Evolutionary conservation across 306 rosid genomes (phyloP).

Genomic region (Cercis canadensis): DNA sequence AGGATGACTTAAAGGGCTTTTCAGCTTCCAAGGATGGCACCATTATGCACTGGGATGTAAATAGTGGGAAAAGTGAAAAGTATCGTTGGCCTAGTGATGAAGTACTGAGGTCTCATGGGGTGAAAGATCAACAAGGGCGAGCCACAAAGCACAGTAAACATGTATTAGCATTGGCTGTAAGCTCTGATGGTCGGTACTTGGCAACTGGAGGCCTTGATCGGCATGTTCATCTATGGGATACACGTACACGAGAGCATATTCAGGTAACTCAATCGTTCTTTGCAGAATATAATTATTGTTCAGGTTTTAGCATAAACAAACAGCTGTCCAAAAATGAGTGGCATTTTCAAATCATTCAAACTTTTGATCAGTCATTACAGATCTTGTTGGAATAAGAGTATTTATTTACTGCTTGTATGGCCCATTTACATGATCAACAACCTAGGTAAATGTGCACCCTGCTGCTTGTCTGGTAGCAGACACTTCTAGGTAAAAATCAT

Average conservation of each 20-base stretch:
- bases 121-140: conserved; percentile 78
- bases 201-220: conserved; percentile 92
- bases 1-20: conserved; percentile 84
- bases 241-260: conserved; percentile 83
- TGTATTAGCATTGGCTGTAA: conserved; percentile 72
- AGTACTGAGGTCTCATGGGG: conserved; percentile 75
- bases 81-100: conserved; percentile 79
- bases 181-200: conserved; percentile 92
- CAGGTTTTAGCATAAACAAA: neutral
- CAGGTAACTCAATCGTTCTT: conserved; percentile 53
- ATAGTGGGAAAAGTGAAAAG: conserved; percentile 74
- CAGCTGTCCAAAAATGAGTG: neutral
- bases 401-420: neutral
- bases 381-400: neutral
- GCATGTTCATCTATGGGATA: conserved; percentile 98
- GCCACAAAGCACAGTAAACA: conserved; percentile 75
- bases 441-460: neutral
- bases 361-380: neutral
- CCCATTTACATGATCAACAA: neutral
- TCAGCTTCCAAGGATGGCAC: conserved; percentile 93
- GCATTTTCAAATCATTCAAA: neutral
- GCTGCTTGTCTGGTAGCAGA: neutral
- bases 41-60: conserved; percentile 90
- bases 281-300: neutral
- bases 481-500: neutral